Conservation (phyloP, 306 rosid species). For the Alnus glutinosa region DNA sequence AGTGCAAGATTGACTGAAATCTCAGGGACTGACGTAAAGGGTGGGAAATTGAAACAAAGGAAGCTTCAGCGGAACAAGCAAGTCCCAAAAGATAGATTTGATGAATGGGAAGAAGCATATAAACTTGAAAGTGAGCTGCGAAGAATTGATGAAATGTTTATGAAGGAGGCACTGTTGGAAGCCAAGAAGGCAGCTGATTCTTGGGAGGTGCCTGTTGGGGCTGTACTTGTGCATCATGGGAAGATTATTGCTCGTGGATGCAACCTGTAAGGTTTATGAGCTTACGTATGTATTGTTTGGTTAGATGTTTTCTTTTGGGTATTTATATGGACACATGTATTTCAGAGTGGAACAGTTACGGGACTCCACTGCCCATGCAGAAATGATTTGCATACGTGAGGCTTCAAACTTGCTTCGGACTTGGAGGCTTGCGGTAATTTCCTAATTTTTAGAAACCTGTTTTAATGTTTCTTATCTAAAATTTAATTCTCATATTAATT, state of each 20-base stretch:
- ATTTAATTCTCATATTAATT: conserved; percentile 9
- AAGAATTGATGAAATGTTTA: conserved; percentile 73
- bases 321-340: conserved; percentile 30
- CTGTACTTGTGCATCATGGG: conserved; percentile 89
- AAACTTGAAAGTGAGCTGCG: conserved; percentile 67
- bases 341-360: conserved; percentile 90
- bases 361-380: conserved; percentile 98
- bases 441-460: conserved; percentile 10
- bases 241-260: conserved; percentile 86
- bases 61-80: conserved; percentile 71
- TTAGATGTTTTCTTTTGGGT: conserved; percentile 17
- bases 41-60: conserved; percentile 73
- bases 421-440: conserved; percentile 93
- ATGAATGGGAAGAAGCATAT: conserved; percentile 94
- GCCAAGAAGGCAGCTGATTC: conserved; percentile 92
- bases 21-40: conserved; percentile 47
- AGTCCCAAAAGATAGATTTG: conserved; percentile 74
- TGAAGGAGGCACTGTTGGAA: conserved; percentile 95
- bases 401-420: conserved; percentile 79
- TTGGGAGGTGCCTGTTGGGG: conserved; percentile 99
- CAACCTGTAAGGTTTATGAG: conserved; percentile 69
- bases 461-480: conserved; percentile 11
- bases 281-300: conserved; percentile 12
- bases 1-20: conserved; percentile 40
- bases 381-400: conserved; percentile 89